phyloP scores from a whole-genome alignment of 2,329 filamentous ascomycete genomes.

The Zasmidium angulare region DNA sequence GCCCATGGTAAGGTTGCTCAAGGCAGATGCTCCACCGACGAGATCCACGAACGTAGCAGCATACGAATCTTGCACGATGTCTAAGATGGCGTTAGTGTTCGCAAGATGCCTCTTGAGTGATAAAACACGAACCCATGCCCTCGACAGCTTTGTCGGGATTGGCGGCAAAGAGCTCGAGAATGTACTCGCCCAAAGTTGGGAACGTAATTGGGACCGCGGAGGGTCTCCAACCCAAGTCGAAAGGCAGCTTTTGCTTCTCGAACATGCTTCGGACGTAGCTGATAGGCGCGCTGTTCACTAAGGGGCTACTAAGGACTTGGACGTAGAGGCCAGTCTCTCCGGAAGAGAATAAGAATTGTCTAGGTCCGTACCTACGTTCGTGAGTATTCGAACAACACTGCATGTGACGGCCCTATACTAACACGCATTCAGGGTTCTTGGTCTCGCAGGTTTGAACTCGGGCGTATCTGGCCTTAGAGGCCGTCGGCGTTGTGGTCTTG shows the following conservation, averaged over 20 bases:
- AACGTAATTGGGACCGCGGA: conserved; percentile 12
- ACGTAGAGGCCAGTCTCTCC: conserved; percentile 37
- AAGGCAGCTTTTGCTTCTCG: conserved; percentile 33
- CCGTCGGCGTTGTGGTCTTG: conserved; percentile 26
- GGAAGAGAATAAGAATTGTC: conserved; percentile 34
- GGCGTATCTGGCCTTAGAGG: conserved; percentile 25
- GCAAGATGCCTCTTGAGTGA: no score
- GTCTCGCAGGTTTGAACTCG: conserved; percentile 25
- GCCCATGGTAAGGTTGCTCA: conserved; percentile 7
- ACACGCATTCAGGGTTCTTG: conserved; percentile 30
- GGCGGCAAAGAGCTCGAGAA: conserved; percentile 12
- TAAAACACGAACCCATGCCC: conserved; percentile 1
- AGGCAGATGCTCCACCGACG: conserved; percentile 3
- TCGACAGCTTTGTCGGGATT: conserved; percentile 10
- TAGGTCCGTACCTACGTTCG: conserved; percentile 24
- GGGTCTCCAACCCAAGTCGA: conserved; percentile 32
- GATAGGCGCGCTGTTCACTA: conserved; percentile 28
- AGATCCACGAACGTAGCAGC: neutral
- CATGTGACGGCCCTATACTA: no score
- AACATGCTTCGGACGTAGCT: conserved; percentile 29
- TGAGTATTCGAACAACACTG: no score
- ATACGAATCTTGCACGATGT: conserved; percentile 6
- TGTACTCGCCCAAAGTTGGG: conserved; percentile 7
- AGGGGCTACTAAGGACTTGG: conserved; percentile 30
- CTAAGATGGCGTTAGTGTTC: neutral